phyloP scores from a whole-genome alignment of 768 basidiomycete genomes.

The Flagelloscypha sp. region DNA sequence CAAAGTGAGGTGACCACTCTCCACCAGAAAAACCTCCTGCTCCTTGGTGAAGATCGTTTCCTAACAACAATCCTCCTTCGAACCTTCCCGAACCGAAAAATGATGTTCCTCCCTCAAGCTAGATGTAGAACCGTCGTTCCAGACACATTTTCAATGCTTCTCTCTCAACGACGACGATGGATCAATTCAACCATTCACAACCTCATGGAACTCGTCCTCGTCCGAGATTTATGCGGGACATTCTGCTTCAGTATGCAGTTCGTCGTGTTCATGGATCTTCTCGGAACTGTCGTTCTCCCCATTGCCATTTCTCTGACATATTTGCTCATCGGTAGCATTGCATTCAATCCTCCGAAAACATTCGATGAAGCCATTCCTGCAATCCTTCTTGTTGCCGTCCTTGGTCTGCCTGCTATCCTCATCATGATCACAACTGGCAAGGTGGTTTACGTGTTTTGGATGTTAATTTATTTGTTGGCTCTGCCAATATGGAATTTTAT shows the following conservation, averaged over 20 bases:
- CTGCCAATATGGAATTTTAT: conserved; percentile 96
- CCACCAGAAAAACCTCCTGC: conserved; percentile 94
- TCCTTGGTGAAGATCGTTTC: conserved; percentile 98
- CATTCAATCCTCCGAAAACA: conserved; percentile 67
- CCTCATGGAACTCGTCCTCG: conserved; percentile 96
- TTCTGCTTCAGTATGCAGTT: conserved; percentile 99
- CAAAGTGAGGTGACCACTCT: conserved; percentile 89
- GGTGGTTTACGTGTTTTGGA: conserved; percentile 95
- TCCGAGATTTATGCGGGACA: conserved; percentile 94
- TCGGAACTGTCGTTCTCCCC: conserved; percentile 88
- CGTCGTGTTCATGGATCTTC: conserved; percentile 94
- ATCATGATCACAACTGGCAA: conserved; percentile 94
- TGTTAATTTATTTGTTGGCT: conserved; percentile 88
- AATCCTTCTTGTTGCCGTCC: conserved; percentile 78
- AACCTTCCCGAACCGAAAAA: conserved; percentile 97
- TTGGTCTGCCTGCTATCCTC: conserved; percentile 87
- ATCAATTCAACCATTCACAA: conserved; percentile 99
- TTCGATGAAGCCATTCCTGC: conserved; percentile 95
- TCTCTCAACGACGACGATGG: conserved; percentile 97
- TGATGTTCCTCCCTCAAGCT: conserved; percentile 98
- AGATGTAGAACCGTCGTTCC: conserved; percentile 92
- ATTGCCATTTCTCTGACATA: conserved; percentile 91
- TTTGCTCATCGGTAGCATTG: conserved; percentile 74
- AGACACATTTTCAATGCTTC: conserved; percentile 85
- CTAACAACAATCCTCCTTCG: conserved; percentile 92